phyloP scores from a whole-genome alignment of 148 eudicot genomes.

The Persicaria maculosa region DNA sequence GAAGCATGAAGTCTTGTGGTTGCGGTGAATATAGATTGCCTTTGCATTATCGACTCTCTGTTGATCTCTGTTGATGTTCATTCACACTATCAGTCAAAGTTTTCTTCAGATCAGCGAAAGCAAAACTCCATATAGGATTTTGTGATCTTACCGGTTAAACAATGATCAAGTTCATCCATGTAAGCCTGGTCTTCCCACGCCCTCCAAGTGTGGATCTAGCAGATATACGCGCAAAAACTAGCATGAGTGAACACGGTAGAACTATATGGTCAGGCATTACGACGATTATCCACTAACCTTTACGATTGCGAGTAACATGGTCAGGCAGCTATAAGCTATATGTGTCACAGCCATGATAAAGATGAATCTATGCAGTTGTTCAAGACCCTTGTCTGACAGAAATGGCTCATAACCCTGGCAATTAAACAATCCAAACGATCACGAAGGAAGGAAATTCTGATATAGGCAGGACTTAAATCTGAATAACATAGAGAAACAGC shows the following conservation, averaged over 20 bases:
- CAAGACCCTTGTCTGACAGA: conserved; percentile 93
- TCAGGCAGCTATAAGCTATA: conserved; percentile 92
- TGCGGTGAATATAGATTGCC: conserved; percentile 62
- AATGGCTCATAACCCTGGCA: conserved; percentile 81
- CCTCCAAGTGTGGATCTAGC: conserved; percentile 87
- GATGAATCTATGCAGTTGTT: conserved; percentile 95
- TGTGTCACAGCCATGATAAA: conserved; percentile 99
- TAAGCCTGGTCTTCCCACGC: conserved; percentile 90
- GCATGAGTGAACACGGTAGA: conserved; percentile 7
- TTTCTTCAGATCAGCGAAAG: not conserved
- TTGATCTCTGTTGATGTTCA: conserved; percentile 53
- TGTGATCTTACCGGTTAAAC: conserved; percentile 38
- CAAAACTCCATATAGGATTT: not conserved
- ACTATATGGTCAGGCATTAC: too few relatives aligned
- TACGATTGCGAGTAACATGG: conserved; percentile 94
- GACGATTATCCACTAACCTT: conserved; percentile 51
- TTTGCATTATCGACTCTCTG: conserved; percentile 59
- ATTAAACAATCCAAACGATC: not conserved
- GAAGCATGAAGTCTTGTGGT: conserved; percentile 43
- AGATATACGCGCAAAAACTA: conserved; percentile 12
- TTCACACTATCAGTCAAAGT: not conserved
- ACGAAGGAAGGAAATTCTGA: not conserved
- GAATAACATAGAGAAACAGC: conserved; percentile 16
- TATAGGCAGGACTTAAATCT: not conserved
- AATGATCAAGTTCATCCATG: conserved; percentile 44